Conservation (phyloP, 1,284 basidiomycete genomes). For the Chalciporus sp. region DNA sequence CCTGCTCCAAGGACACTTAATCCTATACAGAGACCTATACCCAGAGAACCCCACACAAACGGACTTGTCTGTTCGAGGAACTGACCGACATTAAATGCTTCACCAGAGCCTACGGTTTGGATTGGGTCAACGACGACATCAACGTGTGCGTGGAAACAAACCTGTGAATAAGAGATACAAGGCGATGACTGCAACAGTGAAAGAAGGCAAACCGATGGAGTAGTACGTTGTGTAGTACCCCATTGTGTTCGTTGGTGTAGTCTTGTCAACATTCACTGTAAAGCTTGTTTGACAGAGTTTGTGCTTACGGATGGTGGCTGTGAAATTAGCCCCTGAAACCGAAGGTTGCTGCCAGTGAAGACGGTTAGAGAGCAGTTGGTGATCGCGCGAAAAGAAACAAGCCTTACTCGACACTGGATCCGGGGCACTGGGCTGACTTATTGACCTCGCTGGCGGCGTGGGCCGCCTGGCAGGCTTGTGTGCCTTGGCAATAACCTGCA, state of each 20-base stretch:
- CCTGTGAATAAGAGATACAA: constrained; percentile 89
- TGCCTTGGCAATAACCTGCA: too few species aligned
- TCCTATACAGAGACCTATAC: constrained; percentile 93
- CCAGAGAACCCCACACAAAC: constrained; percentile 89
- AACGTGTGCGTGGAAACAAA: constrained; percentile 33
- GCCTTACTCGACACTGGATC: too few species aligned
- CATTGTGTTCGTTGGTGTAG: constrained; percentile 36
- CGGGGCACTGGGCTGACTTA: too few species aligned
- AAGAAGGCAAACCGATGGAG: constrained; percentile 66
- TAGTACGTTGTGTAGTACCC: constrained; percentile 56
- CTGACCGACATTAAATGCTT: constrained; percentile 89
- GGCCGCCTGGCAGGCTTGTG: too few species aligned
- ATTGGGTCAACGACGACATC: constrained; percentile 8
- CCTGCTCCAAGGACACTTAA: constrained; percentile 93
- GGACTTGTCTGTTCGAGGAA: constrained; percentile 95
- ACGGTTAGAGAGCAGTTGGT: too few species aligned
- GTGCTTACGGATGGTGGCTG: constrained; percentile 16
- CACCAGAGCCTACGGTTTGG: constrained; percentile 68
- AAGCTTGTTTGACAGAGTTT: constrained; percentile 8
- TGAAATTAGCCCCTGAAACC: constrained; percentile 12
- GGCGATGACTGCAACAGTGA: constrained; percentile 65
- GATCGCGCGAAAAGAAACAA: too few species aligned
- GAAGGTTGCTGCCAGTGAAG: too few species aligned
- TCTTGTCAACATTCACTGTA: too few species aligned
- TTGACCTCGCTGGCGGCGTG: too few species aligned